Conservation (phyloP, 2,329 filamentous ascomycete genomes). For the Paracamarosporium sp. region DNA sequence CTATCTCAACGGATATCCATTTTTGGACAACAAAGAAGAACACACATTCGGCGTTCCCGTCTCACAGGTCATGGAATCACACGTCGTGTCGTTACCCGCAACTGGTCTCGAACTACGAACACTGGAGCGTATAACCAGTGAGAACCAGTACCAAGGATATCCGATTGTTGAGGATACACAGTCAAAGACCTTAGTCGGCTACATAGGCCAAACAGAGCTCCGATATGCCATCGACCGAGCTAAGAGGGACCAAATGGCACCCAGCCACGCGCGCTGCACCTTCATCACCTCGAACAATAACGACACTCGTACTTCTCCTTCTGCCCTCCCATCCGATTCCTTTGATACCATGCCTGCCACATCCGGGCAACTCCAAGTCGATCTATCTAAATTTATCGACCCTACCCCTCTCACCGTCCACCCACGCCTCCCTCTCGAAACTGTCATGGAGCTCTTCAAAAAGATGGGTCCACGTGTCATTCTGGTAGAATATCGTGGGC, state of each 20-base stretch:
- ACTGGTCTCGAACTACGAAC: slow-evolving; percentile 77
- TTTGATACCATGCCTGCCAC: slow-evolving; percentile 67
- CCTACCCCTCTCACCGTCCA: slow-evolving; percentile 89
- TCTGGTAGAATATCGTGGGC: slow-evolving; percentile 87
- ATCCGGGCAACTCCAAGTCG: slow-evolving; percentile 65
- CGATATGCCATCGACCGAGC: slow-evolving; percentile 87
- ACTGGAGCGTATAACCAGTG: slow-evolving; percentile 75
- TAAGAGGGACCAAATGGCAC: slow-evolving; percentile 71
- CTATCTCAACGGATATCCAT: slow-evolving; percentile 97
- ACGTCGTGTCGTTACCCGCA: slow-evolving; percentile 76
- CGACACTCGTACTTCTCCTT: slow-evolving; percentile 33
- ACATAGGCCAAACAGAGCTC: slow-evolving; percentile 90
- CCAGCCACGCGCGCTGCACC: slow-evolving; percentile 72
- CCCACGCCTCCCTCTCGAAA: slow-evolving; percentile 89
- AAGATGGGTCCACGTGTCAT: slow-evolving; percentile 96
- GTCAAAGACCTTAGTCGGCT: slow-evolving; percentile 80
- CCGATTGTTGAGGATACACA: slow-evolving; percentile 81
- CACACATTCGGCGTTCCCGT: slow-evolving; percentile 96
- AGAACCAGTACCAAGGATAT: slow-evolving; percentile 89
- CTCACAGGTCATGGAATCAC: slow-evolving; percentile 83
- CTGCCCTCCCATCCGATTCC: slow-evolving; percentile 50
- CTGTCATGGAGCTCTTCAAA: slow-evolving; percentile 97
- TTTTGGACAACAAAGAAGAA: slow-evolving; percentile 96
- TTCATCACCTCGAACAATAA: slow-evolving; percentile 62
- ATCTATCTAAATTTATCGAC: slow-evolving; percentile 89